Conservation (phyloP, 305 asterid genomes). For the Solanum hybrid region DNA sequence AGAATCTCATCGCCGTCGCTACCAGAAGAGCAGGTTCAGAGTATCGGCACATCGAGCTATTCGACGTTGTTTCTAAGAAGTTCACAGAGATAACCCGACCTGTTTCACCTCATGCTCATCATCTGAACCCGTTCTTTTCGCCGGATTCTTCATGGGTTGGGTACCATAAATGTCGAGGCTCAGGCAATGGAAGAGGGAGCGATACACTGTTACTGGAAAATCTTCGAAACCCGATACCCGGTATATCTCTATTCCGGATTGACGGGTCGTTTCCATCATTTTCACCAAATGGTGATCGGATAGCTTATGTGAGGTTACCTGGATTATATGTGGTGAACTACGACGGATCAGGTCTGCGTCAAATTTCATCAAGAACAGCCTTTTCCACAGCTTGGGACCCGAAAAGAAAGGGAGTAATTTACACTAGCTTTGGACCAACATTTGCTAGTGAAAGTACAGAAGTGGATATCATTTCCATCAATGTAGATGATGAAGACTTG, state of each 20-base stretch:
- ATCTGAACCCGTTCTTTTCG: slow-evolving; percentile 65
- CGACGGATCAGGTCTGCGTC: slow-evolving; percentile 62
- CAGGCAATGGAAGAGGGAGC: slow-evolving; percentile 19
- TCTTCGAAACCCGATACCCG: slow-evolving; percentile 37
- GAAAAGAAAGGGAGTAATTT: slow-evolving; percentile 67
- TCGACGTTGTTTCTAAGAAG: slow-evolving; percentile 25
- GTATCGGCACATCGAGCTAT: slow-evolving; percentile 65
- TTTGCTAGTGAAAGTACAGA: slow-evolving; percentile 61
- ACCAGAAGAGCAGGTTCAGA: slow-evolving; percentile 58
- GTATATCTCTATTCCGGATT: slow-evolving; percentile 47
- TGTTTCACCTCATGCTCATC: slow-evolving; percentile 50
- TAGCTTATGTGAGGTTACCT: slow-evolving; percentile 54
- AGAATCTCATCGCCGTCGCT: slow-evolving; percentile 63
- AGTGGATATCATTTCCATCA: slow-evolving; percentile 59
- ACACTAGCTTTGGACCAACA: slow-evolving; percentile 61
- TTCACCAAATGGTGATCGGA: slow-evolving; percentile 55
- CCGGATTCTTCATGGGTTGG: slow-evolving; percentile 54
- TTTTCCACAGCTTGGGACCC: slow-evolving; percentile 81
- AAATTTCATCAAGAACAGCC: slow-evolving; percentile 25
- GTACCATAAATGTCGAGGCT: slow-evolving; percentile 66
- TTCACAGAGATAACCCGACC: slow-evolving; percentile 43
- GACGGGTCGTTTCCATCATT: slow-evolving; percentile 87
- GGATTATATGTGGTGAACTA: slow-evolving; percentile 63
- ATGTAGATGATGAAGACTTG: slow-evolving; percentile 45
- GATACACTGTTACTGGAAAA: slow-evolving; percentile 47